These are phyloP conservation scores for Hymenoscyphus salicellus DNA, from an alignment of 2,329 filamentous ascomycete species.

Conservation along the genomic window DNA sequence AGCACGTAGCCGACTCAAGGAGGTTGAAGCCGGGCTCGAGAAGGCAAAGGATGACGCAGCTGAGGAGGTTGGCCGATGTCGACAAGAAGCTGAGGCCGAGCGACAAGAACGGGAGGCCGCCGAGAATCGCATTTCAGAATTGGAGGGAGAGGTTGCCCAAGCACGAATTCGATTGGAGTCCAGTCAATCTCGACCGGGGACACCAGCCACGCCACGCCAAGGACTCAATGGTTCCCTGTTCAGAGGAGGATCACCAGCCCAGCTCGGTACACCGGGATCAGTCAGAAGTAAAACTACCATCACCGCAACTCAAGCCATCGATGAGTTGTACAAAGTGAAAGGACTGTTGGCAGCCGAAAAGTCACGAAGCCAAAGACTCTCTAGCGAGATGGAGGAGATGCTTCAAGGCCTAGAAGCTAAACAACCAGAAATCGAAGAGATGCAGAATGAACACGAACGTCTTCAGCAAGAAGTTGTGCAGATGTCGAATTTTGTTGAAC, in stretches of 20 bases:
- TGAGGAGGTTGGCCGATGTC: constrained; percentile 52
- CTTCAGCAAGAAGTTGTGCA: constrained; percentile 78
- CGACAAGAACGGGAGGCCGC: constrained; percentile 59
- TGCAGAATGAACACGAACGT: constrained; percentile 75
- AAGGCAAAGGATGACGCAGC: constrained; percentile 61
- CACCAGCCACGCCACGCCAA: constrained; percentile 57
- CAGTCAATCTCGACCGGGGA: constrained; percentile 37
- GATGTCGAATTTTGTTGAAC: constrained; percentile 80
- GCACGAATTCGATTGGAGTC: constrained; percentile 42
- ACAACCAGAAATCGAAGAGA: constrained; percentile 82
- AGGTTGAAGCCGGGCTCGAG: constrained; percentile 62
- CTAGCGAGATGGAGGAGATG: constrained; percentile 78
- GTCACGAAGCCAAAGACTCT: constrained; percentile 70
- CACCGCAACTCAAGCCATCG: constrained; percentile 61
- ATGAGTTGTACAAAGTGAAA: constrained; percentile 66
- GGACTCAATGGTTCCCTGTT: constrained; percentile 52
- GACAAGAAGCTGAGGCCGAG: constrained; percentile 53
- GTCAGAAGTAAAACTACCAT: constrained; percentile 53
- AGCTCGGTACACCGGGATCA: constrained; percentile 58
- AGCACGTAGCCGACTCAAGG: constrained; percentile 66
- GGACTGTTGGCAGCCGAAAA: constrained; percentile 70
- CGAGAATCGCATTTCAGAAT: constrained; percentile 60
- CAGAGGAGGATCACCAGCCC: constrained; percentile 53
- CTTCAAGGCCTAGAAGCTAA: constrained; percentile 80
- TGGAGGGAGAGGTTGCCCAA: constrained; percentile 62